These are phyloP conservation scores for Daucus carota DNA, from an alignment of 129 eudicot genomes.

Conservation along the genomic window DH1_v3.0 NC_030384.2:18607001-18607500, in stretches of 20 bases:
- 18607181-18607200: constrained; percentile 70
- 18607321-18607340: too few species aligned
- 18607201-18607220: constrained; percentile 92
- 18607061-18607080: constrained; percentile 86
- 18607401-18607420: too few species aligned
- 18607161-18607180: constrained; percentile 60
- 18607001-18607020: constrained; percentile 64
- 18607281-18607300: too few species aligned
- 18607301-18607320: too few species aligned
- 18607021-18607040: constrained; percentile 34
- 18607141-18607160: constrained; percentile 50
- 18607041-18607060: constrained; percentile 78
- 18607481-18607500: too few species aligned
- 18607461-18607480: too few species aligned
- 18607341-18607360: too few species aligned
- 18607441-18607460: too few species aligned
- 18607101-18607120: constrained; percentile 66
- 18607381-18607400: too few species aligned
- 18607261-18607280: too few species aligned
- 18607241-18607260: constrained; percentile 5
- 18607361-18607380: too few species aligned
- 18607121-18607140: constrained; percentile 75
- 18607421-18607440: too few species aligned
- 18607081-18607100: constrained; percentile 79
- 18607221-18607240: constrained; percentile 95